Conservation (phyloP, 2,329 filamentous ascomycete species). For the Pestalotiopsis sp. region DNA sequence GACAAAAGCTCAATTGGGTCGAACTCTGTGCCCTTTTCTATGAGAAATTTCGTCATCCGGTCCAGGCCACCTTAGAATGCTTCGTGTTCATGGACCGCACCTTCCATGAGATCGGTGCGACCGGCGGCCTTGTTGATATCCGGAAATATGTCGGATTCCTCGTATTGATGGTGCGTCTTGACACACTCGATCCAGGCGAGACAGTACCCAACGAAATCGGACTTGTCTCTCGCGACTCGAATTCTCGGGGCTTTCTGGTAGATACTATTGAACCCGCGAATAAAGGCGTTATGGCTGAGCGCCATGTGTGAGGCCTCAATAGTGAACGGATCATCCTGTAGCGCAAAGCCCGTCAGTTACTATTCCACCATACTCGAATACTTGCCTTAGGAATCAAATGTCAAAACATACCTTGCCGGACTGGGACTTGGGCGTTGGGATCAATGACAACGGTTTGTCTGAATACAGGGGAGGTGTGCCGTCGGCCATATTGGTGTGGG, state of each 20-base stretch:
- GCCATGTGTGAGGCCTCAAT: conserved; percentile 24
- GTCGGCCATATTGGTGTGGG: conserved; percentile 9
- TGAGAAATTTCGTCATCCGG: conserved; percentile 17
- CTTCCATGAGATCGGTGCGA: conserved; percentile 17
- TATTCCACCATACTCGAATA: conserved; percentile 11
- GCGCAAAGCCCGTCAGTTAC: not conserved
- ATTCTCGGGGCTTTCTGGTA: conserved; percentile 22
- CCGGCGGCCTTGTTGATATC: conserved; percentile 21
- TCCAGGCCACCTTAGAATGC: conserved; percentile 20
- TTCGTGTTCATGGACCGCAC: conserved; percentile 18
- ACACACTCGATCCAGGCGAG: conserved; percentile 21
- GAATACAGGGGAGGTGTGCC: conserved; percentile 17
- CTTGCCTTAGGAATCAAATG: conserved; percentile 3
- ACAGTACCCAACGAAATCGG: conserved; percentile 23
- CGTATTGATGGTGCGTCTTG: conserved; percentile 21
- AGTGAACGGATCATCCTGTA: conserved; percentile 21
- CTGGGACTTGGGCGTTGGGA: conserved; percentile 26
- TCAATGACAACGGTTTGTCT: conserved; percentile 18
- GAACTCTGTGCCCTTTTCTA: not conserved
- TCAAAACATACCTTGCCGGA: conserved; percentile 41
- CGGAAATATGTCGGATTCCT: conserved; percentile 22
- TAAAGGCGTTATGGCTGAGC: conserved; percentile 25
- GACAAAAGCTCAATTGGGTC: not conserved
- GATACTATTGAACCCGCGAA: conserved; percentile 25
- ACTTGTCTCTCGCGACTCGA: conserved; percentile 13